A percentile compares a stretch with the other conserved stretches of the same genome.
These are phyloP conservation scores for Penicillium verrucosum DNA, from an alignment of 2,329 filamentous ascomycete species.

Conservation along the genomic window DNA sequence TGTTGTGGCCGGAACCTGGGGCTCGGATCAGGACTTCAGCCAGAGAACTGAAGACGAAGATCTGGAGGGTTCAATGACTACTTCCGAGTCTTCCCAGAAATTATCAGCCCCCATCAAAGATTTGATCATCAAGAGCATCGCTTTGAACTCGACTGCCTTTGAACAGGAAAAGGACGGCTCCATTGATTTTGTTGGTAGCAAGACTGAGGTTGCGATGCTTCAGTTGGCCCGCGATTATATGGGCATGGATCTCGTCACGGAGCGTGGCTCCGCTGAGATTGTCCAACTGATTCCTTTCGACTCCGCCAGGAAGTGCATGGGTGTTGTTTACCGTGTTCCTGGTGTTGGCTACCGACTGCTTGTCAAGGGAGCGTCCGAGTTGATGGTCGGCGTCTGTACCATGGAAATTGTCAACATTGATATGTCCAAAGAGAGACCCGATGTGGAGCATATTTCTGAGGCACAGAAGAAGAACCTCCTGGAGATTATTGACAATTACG, in stretches of 20 bases:
- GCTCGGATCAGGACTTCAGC: slow-evolving; percentile 56
- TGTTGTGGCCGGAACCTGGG: slow-evolving; percentile 69
- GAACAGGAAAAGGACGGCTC: slow-evolving; percentile 68
- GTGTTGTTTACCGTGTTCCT: slow-evolving; percentile 43
- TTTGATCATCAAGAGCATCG: slow-evolving; percentile 42
- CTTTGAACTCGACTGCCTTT: slow-evolving; percentile 65
- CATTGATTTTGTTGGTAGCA: slow-evolving; percentile 69
- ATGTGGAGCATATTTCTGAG: slow-evolving; percentile 26
- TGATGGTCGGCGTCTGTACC: slow-evolving; percentile 41
- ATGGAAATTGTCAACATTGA: slow-evolving; percentile 34
- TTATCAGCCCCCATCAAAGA: slow-evolving; percentile 33
- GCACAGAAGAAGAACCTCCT: slow-evolving; percentile 28
- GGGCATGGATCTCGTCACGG: slow-evolving; percentile 63
- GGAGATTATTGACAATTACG: slow-evolving; percentile 42
- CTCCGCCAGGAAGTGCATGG: slow-evolving; percentile 68
- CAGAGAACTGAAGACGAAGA: slow-evolving; percentile 32
- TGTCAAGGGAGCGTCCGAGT: slow-evolving; percentile 50
- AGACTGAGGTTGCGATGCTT: slow-evolving; percentile 73
- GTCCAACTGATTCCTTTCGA: slow-evolving; percentile 73
- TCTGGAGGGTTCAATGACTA: slow-evolving; percentile 16
- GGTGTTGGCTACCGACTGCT: slow-evolving; percentile 44
- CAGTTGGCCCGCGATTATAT: slow-evolving; percentile 65
- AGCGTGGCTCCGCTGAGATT: slow-evolving; percentile 59
- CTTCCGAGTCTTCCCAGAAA: slow-evolving; percentile 30
- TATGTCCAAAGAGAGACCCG: slow-evolving; percentile 21